Conservation (phyloP, 768 basidiomycete species). For the Heimioporus sp. region DNA sequence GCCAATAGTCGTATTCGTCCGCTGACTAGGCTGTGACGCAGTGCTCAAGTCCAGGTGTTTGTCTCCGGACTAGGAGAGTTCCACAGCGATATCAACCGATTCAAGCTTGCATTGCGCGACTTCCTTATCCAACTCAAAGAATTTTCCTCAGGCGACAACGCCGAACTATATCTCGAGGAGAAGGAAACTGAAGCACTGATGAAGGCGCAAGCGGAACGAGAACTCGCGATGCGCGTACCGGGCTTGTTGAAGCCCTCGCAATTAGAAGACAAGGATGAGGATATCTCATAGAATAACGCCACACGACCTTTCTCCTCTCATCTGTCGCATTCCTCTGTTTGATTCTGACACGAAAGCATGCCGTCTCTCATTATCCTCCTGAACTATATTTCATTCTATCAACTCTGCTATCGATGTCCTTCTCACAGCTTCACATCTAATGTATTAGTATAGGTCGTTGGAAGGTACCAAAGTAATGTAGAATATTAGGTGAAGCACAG, state of each 20-base stretch:
- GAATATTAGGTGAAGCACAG: conserved; percentile 18
- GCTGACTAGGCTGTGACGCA: conserved; percentile 27
- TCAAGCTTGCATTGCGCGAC: conserved; percentile 93
- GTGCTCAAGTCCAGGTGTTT: conserved; percentile 72
- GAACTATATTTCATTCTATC: conserved; percentile 29
- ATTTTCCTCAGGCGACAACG: conserved; percentile 88
- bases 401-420: conserved; percentile 29
- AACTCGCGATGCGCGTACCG: conserved; percentile 91
- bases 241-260: conserved; percentile 97
- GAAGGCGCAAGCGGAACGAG: conserved; percentile 80
- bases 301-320: conserved; percentile 24
- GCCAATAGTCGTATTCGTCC: not conserved
- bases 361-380: conserved; percentile 16
- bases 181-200: conserved; percentile 82
- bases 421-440: conserved; percentile 33
- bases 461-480: conserved; percentile 30
- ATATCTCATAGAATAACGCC: conserved; percentile 44
- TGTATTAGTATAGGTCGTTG: conserved; percentile 35
- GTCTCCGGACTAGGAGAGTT: conserved; percentile 65
- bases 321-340: conserved; percentile 17
- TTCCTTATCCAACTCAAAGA: conserved; percentile 98
- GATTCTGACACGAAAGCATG: conserved; percentile 31
- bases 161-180: conserved; percentile 91
- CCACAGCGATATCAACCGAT: conserved; percentile 79
- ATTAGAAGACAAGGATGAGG: conserved; percentile 91